Base-by-base conservation (phyloP, 1,284 basidiomycete species). In the Irpex rosettiformis region DNA sequence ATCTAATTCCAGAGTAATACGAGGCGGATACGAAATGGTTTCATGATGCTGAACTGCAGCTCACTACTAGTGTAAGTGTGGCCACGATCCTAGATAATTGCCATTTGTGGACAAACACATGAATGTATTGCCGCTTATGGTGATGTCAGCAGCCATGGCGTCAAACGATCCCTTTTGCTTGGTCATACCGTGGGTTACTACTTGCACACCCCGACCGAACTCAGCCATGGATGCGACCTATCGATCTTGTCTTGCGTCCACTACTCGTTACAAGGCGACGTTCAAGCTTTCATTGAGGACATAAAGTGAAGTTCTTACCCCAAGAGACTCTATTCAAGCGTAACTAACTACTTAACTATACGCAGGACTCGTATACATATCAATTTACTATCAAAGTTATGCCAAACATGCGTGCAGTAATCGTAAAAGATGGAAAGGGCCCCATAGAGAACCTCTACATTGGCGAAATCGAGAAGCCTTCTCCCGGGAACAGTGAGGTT, bases 341-440 rank as follows among this genome's bases (percentile, higher is more conserved):
- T n/a, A n/a, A n/a, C n/a, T n/a, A n/a, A n/a, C n/a, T n/a, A n/a
- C n/a, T n/a, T n/a, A n/a, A n/a, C n/a, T n/a, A n/a, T n/a, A n/a
- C n/a, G n/a, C n/a, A n/a, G n/a, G n/a, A n/a, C n/a, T n/a, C n/a
- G n/a, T n/a, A n/a, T n/a, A n/a, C n/a, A n/a, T n/a, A n/a, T n/a
- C n/a, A n/a, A n/a, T n/a, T n/a, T n/a, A n/a, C n/a, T 52, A 27
- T 16, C 18, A 22, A n/a, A 16, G 28, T 16, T 11, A 58, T 59
- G 56, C 37, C 56, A 8, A 47, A 59, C 2, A 97, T 96, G 94
- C 86, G 84, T 59, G 93, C 92, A 28, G 79, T 97, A 52, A 78
- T 94, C 42, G 81, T 97, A 72, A 92, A 91, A 75, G 83, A 88
- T 69, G 88, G 81, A 18, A 85, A 85, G 63, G 94, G 94, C 0